Evolutionary conservation across 140 eudicot species (phyloP).

Genomic region (Oenanthe javanica): DNA sequence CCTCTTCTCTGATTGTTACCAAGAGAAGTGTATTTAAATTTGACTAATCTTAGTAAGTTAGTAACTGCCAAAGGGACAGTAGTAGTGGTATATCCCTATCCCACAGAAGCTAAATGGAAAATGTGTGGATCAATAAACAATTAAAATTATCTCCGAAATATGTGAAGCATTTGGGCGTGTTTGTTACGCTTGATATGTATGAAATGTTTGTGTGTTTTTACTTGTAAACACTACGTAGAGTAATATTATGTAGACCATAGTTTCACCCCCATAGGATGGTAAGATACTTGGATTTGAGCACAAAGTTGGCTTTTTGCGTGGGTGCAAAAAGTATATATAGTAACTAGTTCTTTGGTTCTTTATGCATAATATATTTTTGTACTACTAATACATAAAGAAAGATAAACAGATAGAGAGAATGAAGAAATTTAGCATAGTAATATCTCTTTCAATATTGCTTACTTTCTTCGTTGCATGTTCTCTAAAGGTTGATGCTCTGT

Average conservation of each 20-base stretch:
- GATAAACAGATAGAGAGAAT: not conserved
- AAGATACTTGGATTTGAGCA: not conserved
- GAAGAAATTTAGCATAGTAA: not conserved
- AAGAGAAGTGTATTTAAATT: too few species aligned
- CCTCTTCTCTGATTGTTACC: too few species aligned
- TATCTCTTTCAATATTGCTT: not conserved
- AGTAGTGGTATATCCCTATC: too few species aligned
- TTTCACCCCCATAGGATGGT: not conserved
- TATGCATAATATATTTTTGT: not conserved
- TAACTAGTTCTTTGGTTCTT: not conserved
- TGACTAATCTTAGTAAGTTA: too few species aligned
- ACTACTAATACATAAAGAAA: not conserved
- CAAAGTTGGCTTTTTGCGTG: not conserved
- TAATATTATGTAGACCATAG: not conserved
- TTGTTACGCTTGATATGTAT: not conserved
- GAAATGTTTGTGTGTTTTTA: not conserved
- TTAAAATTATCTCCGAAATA: too few species aligned
- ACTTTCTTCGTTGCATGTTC: not conserved
- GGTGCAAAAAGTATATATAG: not conserved
- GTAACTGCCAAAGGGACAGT: too few species aligned
- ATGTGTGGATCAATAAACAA: too few species aligned
- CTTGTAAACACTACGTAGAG: not conserved
- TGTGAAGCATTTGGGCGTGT: not conserved
- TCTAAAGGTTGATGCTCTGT: not conserved
- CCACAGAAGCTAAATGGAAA: too few species aligned